Conservation (phyloP, 2,329 filamentous ascomycete genomes). For the Cordyceps pruinosa region DNA sequence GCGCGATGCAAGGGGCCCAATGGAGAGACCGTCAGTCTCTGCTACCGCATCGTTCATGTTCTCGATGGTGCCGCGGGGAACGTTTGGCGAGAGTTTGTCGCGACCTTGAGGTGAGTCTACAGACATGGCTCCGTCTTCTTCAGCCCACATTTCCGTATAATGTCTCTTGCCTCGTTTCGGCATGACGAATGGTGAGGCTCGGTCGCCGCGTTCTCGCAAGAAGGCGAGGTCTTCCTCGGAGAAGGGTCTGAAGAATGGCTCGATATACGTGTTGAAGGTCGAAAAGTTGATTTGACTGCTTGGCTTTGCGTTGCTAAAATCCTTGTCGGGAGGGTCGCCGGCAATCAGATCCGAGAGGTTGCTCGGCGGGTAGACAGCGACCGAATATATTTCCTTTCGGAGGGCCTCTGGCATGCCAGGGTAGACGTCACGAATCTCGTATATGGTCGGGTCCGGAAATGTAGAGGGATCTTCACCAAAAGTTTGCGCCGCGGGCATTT, state of each 20-base stretch:
- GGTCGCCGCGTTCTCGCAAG: slow-evolving; percentile 81
- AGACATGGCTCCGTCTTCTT: slow-evolving; percentile 78
- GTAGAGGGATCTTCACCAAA: slow-evolving; percentile 89
- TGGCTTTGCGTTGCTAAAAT: slow-evolving; percentile 91
- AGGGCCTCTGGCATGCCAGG: slow-evolving; percentile 78
- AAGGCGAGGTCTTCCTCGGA: slow-evolving; percentile 93
- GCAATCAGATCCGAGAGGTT: slow-evolving; percentile 81
- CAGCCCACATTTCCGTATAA: slow-evolving; percentile 87
- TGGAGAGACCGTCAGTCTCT: slow-evolving; percentile 82
- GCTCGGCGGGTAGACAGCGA: slow-evolving; percentile 71
- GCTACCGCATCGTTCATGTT: slow-evolving; percentile 79
- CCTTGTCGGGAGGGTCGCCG: slow-evolving; percentile 83
- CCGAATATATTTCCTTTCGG: slow-evolving; percentile 80
- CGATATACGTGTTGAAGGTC: slow-evolving; percentile 87
- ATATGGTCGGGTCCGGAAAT: slow-evolving; percentile 88
- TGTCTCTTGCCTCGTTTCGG: slow-evolving; percentile 77
- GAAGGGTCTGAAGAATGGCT: slow-evolving; percentile 83
- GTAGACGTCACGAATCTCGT: slow-evolving; percentile 75
- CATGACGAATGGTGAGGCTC: slow-evolving; percentile 75
- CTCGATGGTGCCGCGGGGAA: slow-evolving; percentile 78
- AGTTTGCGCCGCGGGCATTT: slow-evolving; percentile 71
- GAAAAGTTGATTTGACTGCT: slow-evolving; percentile 89
- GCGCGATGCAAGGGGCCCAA: slow-evolving; percentile 77
- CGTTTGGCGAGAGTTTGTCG: slow-evolving; percentile 68
- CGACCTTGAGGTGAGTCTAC: slow-evolving; percentile 58